These are phyloP conservation scores for Acacia crassicarpa DNA, from an alignment of 306 rosid species.

Conservation along the genomic window DNA sequence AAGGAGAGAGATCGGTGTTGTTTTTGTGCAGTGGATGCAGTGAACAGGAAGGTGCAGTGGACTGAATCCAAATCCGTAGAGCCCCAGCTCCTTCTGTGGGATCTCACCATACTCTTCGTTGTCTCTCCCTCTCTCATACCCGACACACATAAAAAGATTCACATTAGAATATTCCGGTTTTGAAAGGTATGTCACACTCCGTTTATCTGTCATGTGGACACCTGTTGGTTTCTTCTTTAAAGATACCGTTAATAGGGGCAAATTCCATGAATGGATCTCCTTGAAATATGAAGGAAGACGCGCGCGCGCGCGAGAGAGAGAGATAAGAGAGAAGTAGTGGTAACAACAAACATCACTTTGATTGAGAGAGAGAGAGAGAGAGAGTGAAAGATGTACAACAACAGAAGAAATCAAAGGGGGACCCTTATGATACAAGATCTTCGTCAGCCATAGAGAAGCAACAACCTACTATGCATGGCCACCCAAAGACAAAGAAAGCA, in stretches of 20 bases:
- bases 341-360: not conserved
- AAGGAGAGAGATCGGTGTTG: no score
- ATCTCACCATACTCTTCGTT: not conserved
- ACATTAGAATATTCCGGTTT: not conserved
- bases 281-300: not conserved
- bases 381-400: not conserved
- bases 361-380: no score
- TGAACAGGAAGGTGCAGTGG: no score
- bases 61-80: no score
- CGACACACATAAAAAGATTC: not conserved
- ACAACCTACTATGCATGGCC: constrained; percentile 23
- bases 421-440: constrained; percentile 15
- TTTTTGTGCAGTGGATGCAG: no score
- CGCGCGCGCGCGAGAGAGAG: not conserved
- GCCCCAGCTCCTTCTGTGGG: not conserved
- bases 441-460: constrained; percentile 6
- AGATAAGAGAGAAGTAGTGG: not conserved
- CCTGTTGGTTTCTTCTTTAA: not conserved
- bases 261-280: not conserved
- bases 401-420: not conserved
- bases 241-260: not conserved
- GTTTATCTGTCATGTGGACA: not conserved
- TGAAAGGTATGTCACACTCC: not conserved
- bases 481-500: not conserved
- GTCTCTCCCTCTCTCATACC: not conserved